Conservation (phyloP, 1,139 yeast species). For the Debaryomyces singareniensis region DNA sequence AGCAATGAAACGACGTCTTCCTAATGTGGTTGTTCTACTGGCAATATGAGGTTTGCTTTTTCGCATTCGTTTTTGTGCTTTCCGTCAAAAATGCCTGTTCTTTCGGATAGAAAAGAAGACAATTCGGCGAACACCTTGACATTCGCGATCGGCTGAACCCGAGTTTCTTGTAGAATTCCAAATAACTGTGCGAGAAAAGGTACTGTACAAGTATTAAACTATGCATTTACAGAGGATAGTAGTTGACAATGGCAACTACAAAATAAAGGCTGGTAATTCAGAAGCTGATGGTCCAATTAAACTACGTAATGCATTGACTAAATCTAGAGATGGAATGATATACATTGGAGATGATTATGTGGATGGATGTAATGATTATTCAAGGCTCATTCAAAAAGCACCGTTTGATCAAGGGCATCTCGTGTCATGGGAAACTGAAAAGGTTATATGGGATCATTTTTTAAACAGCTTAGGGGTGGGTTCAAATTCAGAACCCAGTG, state of each 20-base stretch:
- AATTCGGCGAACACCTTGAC: too few species aligned
- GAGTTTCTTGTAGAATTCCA: too few species aligned
- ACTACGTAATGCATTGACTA: conserved; percentile 64
- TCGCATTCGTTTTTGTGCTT: too few species aligned
- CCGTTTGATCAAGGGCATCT: conserved; percentile 88
- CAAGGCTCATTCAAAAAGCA: conserved; percentile 69
- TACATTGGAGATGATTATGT: conserved; percentile 69
- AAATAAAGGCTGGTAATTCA: conserved; percentile 67
- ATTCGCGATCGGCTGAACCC: too few species aligned
- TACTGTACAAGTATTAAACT: too few species aligned
- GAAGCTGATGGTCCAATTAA: conserved; percentile 36
- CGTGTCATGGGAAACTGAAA: conserved; percentile 87
- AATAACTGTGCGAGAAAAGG: too few species aligned
- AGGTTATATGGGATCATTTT: conserved; percentile 88
- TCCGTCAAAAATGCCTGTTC: too few species aligned
- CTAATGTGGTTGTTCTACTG: too few species aligned
- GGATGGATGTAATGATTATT: conserved; percentile 58
- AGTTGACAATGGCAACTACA: conserved; percentile 85
- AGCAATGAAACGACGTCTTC: too few species aligned
- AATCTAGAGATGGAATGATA: conserved; percentile 69
- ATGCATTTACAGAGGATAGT: conserved; percentile 20
- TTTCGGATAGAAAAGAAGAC: too few species aligned
- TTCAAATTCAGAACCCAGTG: conserved; percentile 36
- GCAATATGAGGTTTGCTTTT: too few species aligned
- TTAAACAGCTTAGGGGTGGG: conserved; percentile 27